phyloP scores from a whole-genome alignment of 305 asterid species.

The Vinca major region DNA sequence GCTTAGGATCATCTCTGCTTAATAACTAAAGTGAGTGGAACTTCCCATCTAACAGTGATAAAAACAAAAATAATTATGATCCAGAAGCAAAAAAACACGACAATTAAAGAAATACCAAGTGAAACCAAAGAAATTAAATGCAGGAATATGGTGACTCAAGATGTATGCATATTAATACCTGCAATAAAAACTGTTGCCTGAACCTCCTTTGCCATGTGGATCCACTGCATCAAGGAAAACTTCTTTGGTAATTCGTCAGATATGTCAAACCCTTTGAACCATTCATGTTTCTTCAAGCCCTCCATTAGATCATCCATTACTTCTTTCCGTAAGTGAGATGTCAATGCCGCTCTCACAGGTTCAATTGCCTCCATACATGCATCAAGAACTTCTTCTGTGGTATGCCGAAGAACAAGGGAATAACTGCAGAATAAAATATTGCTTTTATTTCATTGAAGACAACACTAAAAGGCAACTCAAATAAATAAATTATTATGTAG shows the following conservation, averaged over 20 bases:
- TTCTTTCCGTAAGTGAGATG: slow-evolving; percentile 57
- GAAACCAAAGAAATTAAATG: not conserved
- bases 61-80: not conserved
- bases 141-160: slow-evolving; percentile 2
- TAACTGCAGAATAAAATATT: slow-evolving; percentile 41
- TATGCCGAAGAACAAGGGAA: slow-evolving; percentile 85
- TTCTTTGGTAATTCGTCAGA: slow-evolving; percentile 60
- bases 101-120: not conserved
- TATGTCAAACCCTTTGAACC: slow-evolving; percentile 84
- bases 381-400: slow-evolving; percentile 91
- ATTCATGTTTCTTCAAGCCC: slow-evolving; percentile 55
- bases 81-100: not conserved
- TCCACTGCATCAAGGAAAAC: slow-evolving; percentile 62
- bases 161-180: slow-evolving; percentile 36
- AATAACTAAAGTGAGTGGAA: not conserved
- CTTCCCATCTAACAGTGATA: not conserved
- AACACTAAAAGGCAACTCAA: not conserved
- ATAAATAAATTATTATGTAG: not conserved
- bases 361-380: slow-evolving; percentile 84
- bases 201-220: slow-evolving; percentile 64
- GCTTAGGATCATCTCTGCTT: not conserved
- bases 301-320: slow-evolving; percentile 63
- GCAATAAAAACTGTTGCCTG: slow-evolving; percentile 82
- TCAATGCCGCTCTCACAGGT: slow-evolving; percentile 63
- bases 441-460: not conserved